Conservation (phyloP, 2,329 filamentous ascomycete genomes). For the Tolypocladium tundrense region DNA sequence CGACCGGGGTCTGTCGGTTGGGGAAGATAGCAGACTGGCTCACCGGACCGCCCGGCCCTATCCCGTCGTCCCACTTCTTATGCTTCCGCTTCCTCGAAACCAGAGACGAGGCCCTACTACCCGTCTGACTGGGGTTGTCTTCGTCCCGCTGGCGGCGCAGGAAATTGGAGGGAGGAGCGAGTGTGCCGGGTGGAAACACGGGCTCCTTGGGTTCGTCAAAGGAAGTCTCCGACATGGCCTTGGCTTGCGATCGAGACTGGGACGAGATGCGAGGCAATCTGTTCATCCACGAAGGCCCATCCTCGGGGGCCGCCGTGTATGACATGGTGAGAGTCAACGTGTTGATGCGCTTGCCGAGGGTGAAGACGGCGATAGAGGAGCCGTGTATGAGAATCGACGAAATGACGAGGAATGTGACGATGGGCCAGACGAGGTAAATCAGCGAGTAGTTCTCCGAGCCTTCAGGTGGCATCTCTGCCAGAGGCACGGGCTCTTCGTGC, state of each 20-base stretch:
- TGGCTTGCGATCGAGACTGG: conserved; percentile 69
- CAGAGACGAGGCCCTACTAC: conserved; percentile 50
- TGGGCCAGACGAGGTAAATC: conserved; percentile 86
- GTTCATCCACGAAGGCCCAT: conserved; percentile 91
- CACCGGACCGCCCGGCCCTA: conserved; percentile 76
- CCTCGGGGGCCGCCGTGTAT: conserved; percentile 82
- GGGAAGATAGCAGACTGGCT: conserved; percentile 85
- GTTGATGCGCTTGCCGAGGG: conserved; percentile 95
- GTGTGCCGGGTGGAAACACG: conserved; percentile 54
- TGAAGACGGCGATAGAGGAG: conserved; percentile 97
- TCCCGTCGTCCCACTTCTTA: conserved; percentile 60
- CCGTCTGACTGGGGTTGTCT: conserved; percentile 39
- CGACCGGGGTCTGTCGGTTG: conserved; percentile 25
- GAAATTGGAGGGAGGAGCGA: conserved; percentile 68
- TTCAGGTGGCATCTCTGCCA: conserved; percentile 48
- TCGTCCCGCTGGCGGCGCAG: conserved; percentile 77
- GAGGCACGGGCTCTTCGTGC: conserved; percentile 62
- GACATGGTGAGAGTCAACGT: conserved; percentile 92
- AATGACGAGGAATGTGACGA: conserved; percentile 88
- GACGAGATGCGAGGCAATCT: conserved; percentile 64
- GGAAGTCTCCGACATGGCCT: conserved; percentile 73
- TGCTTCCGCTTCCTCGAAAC: conserved; percentile 52
- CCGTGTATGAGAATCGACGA: conserved; percentile 92
- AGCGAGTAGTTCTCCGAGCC: conserved; percentile 53
- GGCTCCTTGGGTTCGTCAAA: conserved; percentile 51